phyloP scores from a whole-genome alignment of 176 grass and related monocot genomes.

The Neostapfia colusana region DNA sequence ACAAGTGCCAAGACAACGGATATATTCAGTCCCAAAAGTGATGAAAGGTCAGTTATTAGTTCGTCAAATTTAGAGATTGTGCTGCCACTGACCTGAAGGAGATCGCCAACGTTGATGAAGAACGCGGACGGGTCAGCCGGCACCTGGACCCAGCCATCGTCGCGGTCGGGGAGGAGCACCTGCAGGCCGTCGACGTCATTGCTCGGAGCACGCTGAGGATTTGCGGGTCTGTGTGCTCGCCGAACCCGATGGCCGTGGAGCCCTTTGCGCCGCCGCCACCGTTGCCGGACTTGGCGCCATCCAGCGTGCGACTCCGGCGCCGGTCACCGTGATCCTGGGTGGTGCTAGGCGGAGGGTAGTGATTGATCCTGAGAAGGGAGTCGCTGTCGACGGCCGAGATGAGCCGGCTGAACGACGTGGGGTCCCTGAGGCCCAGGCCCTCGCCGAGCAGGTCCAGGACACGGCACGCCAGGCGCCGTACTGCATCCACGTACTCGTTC shows the following conservation, averaged over 20 bases:
- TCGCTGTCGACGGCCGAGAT: slow-evolving; percentile 62
- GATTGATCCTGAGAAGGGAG: slow-evolving; percentile 83
- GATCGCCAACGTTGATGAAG: slow-evolving; percentile 77
- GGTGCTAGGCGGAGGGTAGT: slow-evolving; percentile 54
- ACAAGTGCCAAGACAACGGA: not conserved
- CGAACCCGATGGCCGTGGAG: slow-evolving; percentile 56
- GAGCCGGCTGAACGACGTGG: slow-evolving; percentile 48
- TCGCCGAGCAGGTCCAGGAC: slow-evolving; percentile 79
- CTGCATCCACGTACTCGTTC: slow-evolving; percentile 69
- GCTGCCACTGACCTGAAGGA: slow-evolving; percentile 65
- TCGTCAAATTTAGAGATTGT: not conserved
- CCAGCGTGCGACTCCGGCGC: not conserved
- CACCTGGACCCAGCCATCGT: slow-evolving; percentile 54
- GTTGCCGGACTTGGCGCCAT: too few species aligned
- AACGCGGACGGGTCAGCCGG: slow-evolving; percentile 65
- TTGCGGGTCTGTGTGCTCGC: slow-evolving; percentile 90
- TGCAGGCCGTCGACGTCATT: slow-evolving; percentile 84
- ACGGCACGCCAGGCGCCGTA: slow-evolving; percentile 59
- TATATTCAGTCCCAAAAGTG: not conserved
- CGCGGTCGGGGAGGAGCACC: slow-evolving; percentile 39
- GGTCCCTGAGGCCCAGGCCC: slow-evolving; percentile 62
- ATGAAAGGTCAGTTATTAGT: not conserved
- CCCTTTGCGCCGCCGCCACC: too few species aligned
- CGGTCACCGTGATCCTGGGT: not conserved
- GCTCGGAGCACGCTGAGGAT: slow-evolving; percentile 74